Evolutionary conservation across 2,329 filamentous ascomycete species (phyloP).

Genomic region (Dichotomopilus funicola): DNA sequence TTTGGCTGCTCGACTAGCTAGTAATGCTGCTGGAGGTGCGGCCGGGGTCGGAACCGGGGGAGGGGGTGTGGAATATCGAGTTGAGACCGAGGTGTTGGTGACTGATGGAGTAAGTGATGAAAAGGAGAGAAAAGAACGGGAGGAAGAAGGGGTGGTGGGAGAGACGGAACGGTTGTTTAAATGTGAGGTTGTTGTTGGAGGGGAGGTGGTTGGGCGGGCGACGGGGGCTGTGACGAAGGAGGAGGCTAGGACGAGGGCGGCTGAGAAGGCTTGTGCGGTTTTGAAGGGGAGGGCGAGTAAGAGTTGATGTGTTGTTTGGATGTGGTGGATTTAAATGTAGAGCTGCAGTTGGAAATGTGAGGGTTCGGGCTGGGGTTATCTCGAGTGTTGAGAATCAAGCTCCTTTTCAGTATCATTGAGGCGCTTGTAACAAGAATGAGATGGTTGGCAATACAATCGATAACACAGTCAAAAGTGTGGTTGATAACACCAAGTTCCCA

Average conservation of each 20-base stretch:
- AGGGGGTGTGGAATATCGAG: background rate
- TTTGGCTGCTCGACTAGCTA: constrained; percentile 37
- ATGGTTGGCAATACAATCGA: no score
- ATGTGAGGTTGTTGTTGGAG: constrained; percentile 47
- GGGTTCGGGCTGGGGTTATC: no score
- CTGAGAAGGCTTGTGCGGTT: constrained; percentile 4
- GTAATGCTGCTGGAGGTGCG: background rate
- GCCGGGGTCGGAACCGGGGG: background rate
- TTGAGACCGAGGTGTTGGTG: no score
- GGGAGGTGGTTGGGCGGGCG: constrained; percentile 39
- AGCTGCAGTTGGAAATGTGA: no score
- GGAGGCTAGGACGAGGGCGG: constrained; percentile 49
- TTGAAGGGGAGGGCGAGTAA: constrained; percentile 1
- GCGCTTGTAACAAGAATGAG: no score
- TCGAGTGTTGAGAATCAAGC: no score
- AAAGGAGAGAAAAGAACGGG: constrained; percentile 17
- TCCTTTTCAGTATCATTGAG: no score
- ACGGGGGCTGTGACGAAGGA: constrained; percentile 40
- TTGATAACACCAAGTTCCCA: no score
- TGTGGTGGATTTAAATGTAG: no score
- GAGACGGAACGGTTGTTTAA: constrained; percentile 25
- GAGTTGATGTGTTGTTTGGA: no score
- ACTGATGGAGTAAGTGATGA: constrained; percentile 45
- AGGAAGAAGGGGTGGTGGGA: constrained; percentile 11
- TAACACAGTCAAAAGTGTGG: no score